Evolutionary conservation across 441 rosid genomes (phyloP), one percentile per base, ranked within the genome.

Genomic region (Erysimum cheiri): DNA sequence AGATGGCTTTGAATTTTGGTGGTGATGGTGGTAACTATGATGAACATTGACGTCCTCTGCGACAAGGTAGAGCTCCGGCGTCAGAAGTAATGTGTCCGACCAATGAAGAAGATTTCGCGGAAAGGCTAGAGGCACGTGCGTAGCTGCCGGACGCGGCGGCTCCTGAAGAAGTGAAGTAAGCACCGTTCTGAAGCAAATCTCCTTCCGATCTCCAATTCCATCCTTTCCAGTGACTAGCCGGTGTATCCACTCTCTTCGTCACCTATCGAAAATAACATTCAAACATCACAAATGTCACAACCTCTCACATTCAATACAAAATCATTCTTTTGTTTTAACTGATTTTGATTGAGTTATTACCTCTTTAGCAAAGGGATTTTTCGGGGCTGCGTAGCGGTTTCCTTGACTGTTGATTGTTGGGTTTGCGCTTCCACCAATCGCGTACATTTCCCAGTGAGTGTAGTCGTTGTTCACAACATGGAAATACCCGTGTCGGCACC

Each of bases 361-460:
- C 92, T 91, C 97, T 78, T 93, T 93, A 15, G 97, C 96, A 39
- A 87, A 88, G 5, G 88, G 83, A 69, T 91, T 85, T 35, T 17
- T 43, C 0, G 98, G 97, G 37, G 98, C 98, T 57, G 83, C 83
- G 22, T 88, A 93, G 70, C 98, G 80, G 81, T 94, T 94, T 36
- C 93, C 98, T 82, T 94, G 98, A 74, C 98, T 94, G 83, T 91
- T 94, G 70, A 91, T 93, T 55, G 98, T 93, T 36, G 98, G 98
- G 11, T 67, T 49, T 36, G 96, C 98, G 66, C 98, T 91, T 76
- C 98, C 98, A 57, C 98, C 98, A 26, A 93, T 93, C 11, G 98
- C 98, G 69, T 93, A 93, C 98, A 93, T 93, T 68, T 89, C 96
- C 98, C 98, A 93, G 82, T 93, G 98, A 66, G 98, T 93, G 78